These are phyloP conservation scores for Marchantia paleacea DNA, from an alignment of 225 moss, liverwort and hornwort species.

Conservation along the genomic window DNA sequence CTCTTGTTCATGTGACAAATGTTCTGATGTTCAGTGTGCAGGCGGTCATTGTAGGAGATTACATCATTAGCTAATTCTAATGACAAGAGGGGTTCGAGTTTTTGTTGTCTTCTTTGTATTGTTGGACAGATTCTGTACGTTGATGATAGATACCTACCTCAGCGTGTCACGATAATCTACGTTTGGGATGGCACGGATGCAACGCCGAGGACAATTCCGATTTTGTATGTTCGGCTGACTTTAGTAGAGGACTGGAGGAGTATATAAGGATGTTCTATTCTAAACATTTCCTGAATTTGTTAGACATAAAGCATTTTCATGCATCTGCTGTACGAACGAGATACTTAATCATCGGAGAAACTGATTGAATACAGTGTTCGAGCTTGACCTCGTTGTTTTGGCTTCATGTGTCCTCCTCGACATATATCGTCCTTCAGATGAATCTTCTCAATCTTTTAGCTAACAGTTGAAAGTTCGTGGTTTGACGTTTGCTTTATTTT, in stretches of 20 bases:
- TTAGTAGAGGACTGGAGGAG: neutral
- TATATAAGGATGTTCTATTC: no score
- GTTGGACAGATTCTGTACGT: slow-evolving; percentile 66
- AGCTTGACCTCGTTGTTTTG: no score
- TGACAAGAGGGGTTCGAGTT: no score
- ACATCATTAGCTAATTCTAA: neutral
- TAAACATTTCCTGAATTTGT: no score
- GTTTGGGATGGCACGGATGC: slow-evolving; percentile 99
- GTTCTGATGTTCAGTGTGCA: neutral
- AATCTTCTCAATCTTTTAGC: no score
- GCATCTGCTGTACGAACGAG: no score
- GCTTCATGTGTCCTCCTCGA: neutral
- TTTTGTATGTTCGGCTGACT: slow-evolving; percentile 41
- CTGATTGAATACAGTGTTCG: no score
- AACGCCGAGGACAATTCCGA: slow-evolving; percentile 45
- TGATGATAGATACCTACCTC: slow-evolving; percentile 45
- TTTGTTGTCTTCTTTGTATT: neutral
- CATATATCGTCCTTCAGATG: neutral
- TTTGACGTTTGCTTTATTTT: neutral
- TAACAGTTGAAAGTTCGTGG: neutral
- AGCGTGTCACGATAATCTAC: slow-evolving; percentile 53
- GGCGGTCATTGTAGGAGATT: neutral
- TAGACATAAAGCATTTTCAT: no score
- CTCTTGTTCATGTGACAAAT: neutral
- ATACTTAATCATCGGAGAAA: no score